Base-by-base conservation (phyloP, 2,329 filamentous ascomycete species). In the Aspergillus sp. region DNA sequence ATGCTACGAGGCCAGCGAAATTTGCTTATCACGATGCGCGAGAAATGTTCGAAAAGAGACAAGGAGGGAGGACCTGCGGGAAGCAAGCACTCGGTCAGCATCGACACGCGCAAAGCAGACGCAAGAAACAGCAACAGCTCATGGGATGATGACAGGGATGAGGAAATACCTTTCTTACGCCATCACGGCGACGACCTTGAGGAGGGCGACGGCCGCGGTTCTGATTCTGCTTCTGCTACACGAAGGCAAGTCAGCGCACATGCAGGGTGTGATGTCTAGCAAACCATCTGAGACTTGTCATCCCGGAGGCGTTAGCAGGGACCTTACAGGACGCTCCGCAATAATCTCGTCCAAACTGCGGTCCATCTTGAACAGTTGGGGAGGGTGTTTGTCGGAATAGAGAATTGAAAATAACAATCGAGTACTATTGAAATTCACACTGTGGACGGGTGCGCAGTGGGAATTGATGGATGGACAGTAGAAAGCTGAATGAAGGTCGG, bases 111-210 rank as follows among this genome's bases (percentile, higher is more conserved):
- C 32, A 36, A 23, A 52, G 8, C 25, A 38, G 21, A 52, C 15
- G 21, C 11, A 23, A 27, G 21, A 39, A 25, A 13, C 32, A 36
- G 32, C 11, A 13, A 11, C 32, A 36, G 32, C 32, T 36, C 11
- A 32, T 44, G 25, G 6, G 10, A 42, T 44, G 44, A 32, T 53
- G 47, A 23, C 15, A 17, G 32, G 38, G 44, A 32, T 56, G 72
- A 13, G 10, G 1, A 36, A 36, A 49, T 77, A 94, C 92, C 92
- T 96, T 96, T 92, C 89, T 93, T 76, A 94, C 86, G 79, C 91
- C 91, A 80, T 95, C 91, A 80, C 90, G 89, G 72, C 90, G 89
- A 70, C 77, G 75, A 66, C 80, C 77, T 68, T 80, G 78, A 66
- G 76, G 68, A 64, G 73, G 70, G 65, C 76, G 75, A 65, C 75